phyloP scores from a whole-genome alignment of 2,329 filamentous ascomycete species.

The Penicillium sp. region DNA sequence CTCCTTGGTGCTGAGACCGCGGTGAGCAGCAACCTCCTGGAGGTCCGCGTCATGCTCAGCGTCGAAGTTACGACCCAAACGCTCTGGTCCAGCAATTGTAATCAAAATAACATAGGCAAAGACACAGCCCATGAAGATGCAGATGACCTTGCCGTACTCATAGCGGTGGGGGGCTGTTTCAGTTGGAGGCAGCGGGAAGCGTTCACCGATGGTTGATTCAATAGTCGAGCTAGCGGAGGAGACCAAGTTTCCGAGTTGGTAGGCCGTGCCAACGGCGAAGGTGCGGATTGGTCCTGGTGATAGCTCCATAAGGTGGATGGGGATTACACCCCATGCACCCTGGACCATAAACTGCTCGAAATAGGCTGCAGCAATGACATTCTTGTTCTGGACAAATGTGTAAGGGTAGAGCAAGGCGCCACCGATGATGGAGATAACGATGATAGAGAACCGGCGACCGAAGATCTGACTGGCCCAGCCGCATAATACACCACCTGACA shows the following conservation, averaged over 20 bases:
- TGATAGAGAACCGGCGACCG: conserved; percentile 68
- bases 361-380: conserved; percentile 76
- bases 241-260: conserved; percentile 64
- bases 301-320: conserved; percentile 67
- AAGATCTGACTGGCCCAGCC: conserved; percentile 69
- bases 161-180: conserved; percentile 55
- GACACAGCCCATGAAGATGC: conserved; percentile 87
- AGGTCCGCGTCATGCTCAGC: conserved; percentile 51
- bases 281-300: conserved; percentile 61
- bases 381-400: conserved; percentile 63
- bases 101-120: conserved; percentile 61
- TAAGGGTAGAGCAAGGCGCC: conserved; percentile 83
- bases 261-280: conserved; percentile 62
- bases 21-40: conserved; percentile 42
- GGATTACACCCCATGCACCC: conserved; percentile 74
- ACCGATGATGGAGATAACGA: conserved; percentile 63
- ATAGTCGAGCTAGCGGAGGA: conserved; percentile 68
- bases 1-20: conserved; percentile 21
- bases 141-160: conserved; percentile 80
- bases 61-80: conserved; percentile 48
- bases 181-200: conserved; percentile 66
- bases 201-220: conserved; percentile 71
- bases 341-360: conserved; percentile 80
- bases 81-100: conserved; percentile 51
- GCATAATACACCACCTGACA: conserved; percentile 65